Conservation (phyloP, 2,329 filamentous ascomycete species). For the Neofusicoccum kwambonambiense region DNA sequence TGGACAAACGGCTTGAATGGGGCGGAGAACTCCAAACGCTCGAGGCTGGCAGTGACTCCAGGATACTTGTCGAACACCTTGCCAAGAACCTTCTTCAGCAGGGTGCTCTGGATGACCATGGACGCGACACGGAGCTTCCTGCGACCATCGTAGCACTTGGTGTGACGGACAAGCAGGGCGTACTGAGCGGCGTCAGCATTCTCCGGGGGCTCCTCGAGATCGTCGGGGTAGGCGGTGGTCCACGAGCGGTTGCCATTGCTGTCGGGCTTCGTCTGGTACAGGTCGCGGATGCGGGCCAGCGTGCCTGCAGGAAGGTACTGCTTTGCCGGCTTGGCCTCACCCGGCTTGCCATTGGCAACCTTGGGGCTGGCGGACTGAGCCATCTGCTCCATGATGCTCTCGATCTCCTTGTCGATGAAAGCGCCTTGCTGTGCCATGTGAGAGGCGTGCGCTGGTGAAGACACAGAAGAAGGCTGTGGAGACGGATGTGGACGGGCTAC, state of each 20-base stretch:
- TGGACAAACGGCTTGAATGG: slow-evolving; percentile 40
- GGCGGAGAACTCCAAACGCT: slow-evolving; percentile 31
- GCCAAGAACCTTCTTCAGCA: slow-evolving; percentile 32
- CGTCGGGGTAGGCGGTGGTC: slow-evolving; percentile 17
- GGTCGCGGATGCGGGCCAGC: slow-evolving; percentile 1
- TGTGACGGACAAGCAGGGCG: slow-evolving; percentile 24
- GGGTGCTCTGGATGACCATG: slow-evolving; percentile 35
- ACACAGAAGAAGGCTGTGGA: background rate
- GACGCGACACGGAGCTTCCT: slow-evolving; percentile 25
- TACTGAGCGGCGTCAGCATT: slow-evolving; percentile 22
- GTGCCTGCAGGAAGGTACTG: slow-evolving; percentile 8
- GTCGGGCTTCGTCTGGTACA: slow-evolving; percentile 17
- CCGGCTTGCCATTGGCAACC: background rate
- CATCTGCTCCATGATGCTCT: background rate
- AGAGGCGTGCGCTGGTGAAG: too few relatives aligned
- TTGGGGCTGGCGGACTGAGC: background rate
- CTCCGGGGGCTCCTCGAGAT: slow-evolving; percentile 19
- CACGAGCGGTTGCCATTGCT: slow-evolving; percentile 11
- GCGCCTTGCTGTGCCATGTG: background rate
- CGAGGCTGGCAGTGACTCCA: slow-evolving; percentile 32
- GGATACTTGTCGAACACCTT: slow-evolving; percentile 34
- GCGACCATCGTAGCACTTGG: slow-evolving; percentile 22
- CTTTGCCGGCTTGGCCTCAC: background rate
- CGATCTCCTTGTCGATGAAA: background rate
- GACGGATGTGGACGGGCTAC: too few relatives aligned